These are phyloP conservation scores for Didymella keratinophila DNA, from an alignment of 2,329 filamentous ascomycete genomes.

Conservation along the genomic window DNA sequence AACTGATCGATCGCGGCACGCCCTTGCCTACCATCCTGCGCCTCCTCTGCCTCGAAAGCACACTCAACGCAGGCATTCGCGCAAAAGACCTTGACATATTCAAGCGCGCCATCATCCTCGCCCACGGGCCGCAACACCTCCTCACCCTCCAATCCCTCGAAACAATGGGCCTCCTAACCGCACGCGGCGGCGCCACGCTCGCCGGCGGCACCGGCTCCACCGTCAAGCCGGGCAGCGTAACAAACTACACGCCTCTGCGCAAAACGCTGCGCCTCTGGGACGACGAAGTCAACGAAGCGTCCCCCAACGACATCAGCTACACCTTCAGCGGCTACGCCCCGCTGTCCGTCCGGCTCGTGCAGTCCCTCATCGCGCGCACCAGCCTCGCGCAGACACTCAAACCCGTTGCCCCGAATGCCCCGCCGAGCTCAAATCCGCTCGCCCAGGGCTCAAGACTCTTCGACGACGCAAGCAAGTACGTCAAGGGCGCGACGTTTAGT, in stretches of 20 bases:
- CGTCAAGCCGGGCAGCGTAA: constrained; percentile 56
- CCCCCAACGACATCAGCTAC: constrained; percentile 95
- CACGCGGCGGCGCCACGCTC: constrained; percentile 53
- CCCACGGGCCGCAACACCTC: constrained; percentile 94
- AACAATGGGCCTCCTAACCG: constrained; percentile 84
- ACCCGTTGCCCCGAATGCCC: constrained; percentile 47
- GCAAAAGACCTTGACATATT: constrained; percentile 89
- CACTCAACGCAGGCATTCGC: constrained; percentile 86
- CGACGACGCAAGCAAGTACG: constrained; percentile 88
- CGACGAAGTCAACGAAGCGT: constrained; percentile 94
- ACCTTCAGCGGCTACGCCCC: constrained; percentile 98
- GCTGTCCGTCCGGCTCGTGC: constrained; percentile 86
- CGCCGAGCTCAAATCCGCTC: constrained; percentile 60
- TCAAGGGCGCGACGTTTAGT: constrained; percentile 88
- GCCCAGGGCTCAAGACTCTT: constrained; percentile 91
- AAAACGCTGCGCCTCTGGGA: constrained; percentile 89
- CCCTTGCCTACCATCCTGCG: constrained; percentile 83
- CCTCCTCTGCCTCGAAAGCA: constrained; percentile 89
- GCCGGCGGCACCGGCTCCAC: constrained; percentile 56
- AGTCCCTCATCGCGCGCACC: constrained; percentile 91
- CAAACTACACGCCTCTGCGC: constrained; percentile 88
- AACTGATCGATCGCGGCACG: constrained; percentile 88
- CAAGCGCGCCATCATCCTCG: constrained; percentile 85
- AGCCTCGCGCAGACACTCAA: constrained; percentile 71
- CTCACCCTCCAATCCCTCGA: constrained; percentile 88